Evolutionary conservation across 2,329 filamentous ascomycete genomes (phyloP).

Genomic region (Aspergillus melleus): DNA sequence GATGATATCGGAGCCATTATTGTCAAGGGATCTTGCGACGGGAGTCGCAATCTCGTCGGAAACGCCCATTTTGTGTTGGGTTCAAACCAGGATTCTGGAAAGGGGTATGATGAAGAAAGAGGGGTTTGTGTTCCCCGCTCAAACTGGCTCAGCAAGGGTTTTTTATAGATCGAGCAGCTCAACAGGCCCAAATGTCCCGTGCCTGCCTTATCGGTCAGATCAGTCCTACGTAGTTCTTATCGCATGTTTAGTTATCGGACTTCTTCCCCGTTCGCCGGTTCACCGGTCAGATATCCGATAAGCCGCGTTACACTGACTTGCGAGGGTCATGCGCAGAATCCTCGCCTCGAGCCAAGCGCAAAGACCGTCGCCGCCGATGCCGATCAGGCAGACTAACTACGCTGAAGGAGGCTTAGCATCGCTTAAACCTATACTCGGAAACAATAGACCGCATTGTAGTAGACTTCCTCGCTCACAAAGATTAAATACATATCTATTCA

Average conservation of each 20-base stretch:
- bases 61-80: conserved; percentile 10
- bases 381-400: neutral
- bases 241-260: neutral
- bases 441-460: no score
- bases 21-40: neutral
- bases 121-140: neutral
- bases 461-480: no score
- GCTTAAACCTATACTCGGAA: no score
- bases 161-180: neutral
- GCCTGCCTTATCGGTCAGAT: neutral
- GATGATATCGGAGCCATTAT: conserved; percentile 10
- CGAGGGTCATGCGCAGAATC: no score
- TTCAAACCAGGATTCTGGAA: neutral
- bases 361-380: neutral
- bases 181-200: neutral
- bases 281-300: neutral
- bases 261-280: conserved; percentile 4
- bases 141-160: neutral
- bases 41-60: conserved; percentile 8
- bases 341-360: neutral
- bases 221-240: neutral
- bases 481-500: conserved; percentile 9
- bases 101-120: neutral
- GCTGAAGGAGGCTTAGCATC: neutral
- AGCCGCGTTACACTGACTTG: neutral